Evolutionary conservation across 306 rosid species (phyloP), one percentile per base, ranked within the genome.

Genomic region (Rosa multiflora): DNA sequence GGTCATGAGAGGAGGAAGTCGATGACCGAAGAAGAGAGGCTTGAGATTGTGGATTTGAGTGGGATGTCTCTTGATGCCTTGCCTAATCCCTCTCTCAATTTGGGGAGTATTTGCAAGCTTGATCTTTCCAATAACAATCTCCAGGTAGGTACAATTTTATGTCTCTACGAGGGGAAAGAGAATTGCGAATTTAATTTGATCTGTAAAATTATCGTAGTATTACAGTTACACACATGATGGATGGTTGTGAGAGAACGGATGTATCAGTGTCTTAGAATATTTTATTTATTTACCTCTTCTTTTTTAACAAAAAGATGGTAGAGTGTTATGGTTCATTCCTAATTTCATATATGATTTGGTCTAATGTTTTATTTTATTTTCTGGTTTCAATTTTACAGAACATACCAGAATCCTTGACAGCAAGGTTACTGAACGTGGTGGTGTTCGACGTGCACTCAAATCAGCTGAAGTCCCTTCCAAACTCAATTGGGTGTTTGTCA

Each of bases 121-220:
- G 92, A 95, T 67, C 97, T 95, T 80, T 95, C 99, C 76, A 95
- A 91, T 63, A 95, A 95, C 86, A 91, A 95, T 82, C 94, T 95
- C 59, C 96, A 90, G 99, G 99, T 91, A 29, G 64, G 5, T 59
- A 21, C 66, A 59, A 8, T 9, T 59, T n/a, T 8, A 2, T 20
- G 62, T 55, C 23, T 32, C 37, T 32, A 32, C 37, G 37, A 32
- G 37, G 3, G 37, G 37, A 32, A 32, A 32, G 2, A 32, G 37
- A 32, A 2, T 1, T 32, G 37, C 37, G 37, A 32, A 32, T 32
- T 32, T 32, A 32, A 32, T 32, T 32, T 32, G 3, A 32, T 32
- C 37, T 32, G 37, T 32, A 32, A 32, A 32, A 32, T 2, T 32
- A 32, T 32, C 37, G 3, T 2, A 32, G 37, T 32, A 32, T 32